Conservation (phyloP, 768 basidiomycete genomes). For the Tephrocybe sp. region DNA sequence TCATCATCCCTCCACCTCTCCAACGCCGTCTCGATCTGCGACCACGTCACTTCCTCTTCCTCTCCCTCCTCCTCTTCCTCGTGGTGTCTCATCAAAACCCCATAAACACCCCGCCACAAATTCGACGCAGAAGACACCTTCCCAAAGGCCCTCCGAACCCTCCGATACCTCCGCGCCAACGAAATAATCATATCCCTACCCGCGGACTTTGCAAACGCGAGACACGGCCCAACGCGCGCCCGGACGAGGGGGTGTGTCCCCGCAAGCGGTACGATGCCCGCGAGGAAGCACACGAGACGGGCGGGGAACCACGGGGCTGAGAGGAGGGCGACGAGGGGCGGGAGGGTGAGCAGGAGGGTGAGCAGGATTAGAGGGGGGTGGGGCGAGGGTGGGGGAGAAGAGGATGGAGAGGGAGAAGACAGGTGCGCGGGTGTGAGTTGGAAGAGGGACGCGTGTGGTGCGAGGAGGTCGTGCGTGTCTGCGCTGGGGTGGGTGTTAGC, state of each 20-base stretch:
- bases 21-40: too few relatives aligned
- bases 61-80: too few relatives aligned
- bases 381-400: constrained; percentile 32
- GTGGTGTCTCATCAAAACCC: too few relatives aligned
- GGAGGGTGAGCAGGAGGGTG: constrained; percentile 44
- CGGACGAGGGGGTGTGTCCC: constrained; percentile 16
- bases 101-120: too few relatives aligned
- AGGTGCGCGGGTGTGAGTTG: constrained; percentile 46
- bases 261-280: constrained; percentile 15
- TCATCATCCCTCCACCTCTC: too few relatives aligned
- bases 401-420: constrained; percentile 29
- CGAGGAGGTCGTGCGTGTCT: constrained; percentile 55
- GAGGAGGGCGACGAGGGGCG: constrained; percentile 49
- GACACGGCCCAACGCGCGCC: constrained; percentile 9
- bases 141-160: too few relatives aligned
- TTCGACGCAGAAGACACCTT: too few relatives aligned
- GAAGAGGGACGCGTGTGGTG: constrained; percentile 53
- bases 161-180: too few relatives aligned
- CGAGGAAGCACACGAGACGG: constrained; percentile 45
- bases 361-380: constrained; percentile 57
- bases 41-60: too few relatives aligned
- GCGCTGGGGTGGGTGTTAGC: constrained; percentile 39
- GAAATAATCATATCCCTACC: too few relatives aligned
- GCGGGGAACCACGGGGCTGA: constrained; percentile 48
- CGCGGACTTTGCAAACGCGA: background rate